A percentile compares a stretch with the other conserved stretches of the same genome.
Conservation (phyloP, 2,329 filamentous ascomycete genomes). For the Cercospora zeina region DNA sequence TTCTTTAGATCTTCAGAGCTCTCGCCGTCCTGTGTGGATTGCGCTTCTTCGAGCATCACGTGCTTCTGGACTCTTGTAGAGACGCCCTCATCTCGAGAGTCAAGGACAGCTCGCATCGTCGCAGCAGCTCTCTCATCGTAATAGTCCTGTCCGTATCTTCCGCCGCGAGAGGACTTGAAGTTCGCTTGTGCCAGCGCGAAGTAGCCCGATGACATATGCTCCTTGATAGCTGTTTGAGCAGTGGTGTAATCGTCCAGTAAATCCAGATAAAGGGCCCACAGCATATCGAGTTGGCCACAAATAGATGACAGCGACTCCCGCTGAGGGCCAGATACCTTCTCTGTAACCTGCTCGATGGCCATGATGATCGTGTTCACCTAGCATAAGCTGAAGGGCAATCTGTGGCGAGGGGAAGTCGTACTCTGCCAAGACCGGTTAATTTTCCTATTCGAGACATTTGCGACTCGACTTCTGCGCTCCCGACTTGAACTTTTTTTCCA, state of each 20-base stretch:
- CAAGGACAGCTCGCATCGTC: constrained; percentile 13
- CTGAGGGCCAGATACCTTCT: not conserved
- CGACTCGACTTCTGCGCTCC: constrained; percentile 13
- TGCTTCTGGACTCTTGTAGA: constrained; percentile 2
- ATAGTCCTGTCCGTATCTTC: constrained; percentile 67
- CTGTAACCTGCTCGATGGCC: not conserved
- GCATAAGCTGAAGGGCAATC: not conserved
- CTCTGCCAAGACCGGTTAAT: constrained; percentile 5
- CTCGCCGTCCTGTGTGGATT: not conserved
- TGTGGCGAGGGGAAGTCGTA: not conserved
- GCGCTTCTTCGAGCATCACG: not conserved
- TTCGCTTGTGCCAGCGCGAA: constrained; percentile 70
- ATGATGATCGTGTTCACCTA: not conserved
- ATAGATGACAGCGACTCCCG: constrained; percentile 26
- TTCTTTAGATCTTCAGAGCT: not conserved
- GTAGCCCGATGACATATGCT: constrained; percentile 54
- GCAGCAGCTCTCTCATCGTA: constrained; percentile 63
- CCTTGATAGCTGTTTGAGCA: constrained; percentile 57
- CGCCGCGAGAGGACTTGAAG: constrained; percentile 60
- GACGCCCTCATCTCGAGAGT: constrained; percentile 6
- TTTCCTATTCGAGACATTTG: constrained; percentile 9
- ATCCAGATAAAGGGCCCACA: constrained; percentile 65
- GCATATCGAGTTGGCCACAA: constrained; percentile 57
- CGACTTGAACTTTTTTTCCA: not conserved
- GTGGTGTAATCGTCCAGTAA: constrained; percentile 67